Conservation (phyloP, 257 asterid genomes). For the Perilla frutescens region DNA sequence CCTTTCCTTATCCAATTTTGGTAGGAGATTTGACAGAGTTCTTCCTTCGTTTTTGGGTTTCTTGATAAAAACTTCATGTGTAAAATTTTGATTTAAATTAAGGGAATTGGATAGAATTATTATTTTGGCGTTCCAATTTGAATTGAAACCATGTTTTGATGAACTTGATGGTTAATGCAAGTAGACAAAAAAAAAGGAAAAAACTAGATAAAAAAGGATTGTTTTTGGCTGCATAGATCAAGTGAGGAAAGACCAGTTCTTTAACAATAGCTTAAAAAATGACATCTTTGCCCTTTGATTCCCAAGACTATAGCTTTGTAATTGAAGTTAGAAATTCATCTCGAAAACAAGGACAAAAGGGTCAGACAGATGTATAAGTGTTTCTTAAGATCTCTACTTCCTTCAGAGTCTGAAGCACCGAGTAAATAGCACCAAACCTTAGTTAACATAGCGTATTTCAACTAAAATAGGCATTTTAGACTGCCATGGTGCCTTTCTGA, state of each 20-base stretch:
- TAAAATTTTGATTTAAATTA: background rate
- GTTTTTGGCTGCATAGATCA: background rate
- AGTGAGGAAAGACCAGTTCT: background rate
- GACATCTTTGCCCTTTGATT: background rate
- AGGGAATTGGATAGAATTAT: background rate
- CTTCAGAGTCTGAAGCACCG: background rate
- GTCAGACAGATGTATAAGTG: background rate
- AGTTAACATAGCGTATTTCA: background rate
- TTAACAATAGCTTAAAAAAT: background rate
- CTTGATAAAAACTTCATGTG: background rate
- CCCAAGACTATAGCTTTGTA: background rate
- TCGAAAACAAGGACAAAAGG: background rate
- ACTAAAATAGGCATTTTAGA: background rate
- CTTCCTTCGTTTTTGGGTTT: background rate
- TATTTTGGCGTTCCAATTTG: background rate
- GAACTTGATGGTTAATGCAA: background rate
- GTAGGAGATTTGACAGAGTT: background rate
- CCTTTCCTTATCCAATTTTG: background rate
- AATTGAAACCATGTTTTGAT: constrained; percentile 2
- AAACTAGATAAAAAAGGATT: background rate
- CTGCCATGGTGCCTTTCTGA: background rate
- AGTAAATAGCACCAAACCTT: background rate
- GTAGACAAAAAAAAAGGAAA: background rate
- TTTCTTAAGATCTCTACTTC: background rate
- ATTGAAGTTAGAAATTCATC: background rate